Conservation (phyloP, 495 filamentous ascomycete species). For the Lepidopterella palustris region DNA sequence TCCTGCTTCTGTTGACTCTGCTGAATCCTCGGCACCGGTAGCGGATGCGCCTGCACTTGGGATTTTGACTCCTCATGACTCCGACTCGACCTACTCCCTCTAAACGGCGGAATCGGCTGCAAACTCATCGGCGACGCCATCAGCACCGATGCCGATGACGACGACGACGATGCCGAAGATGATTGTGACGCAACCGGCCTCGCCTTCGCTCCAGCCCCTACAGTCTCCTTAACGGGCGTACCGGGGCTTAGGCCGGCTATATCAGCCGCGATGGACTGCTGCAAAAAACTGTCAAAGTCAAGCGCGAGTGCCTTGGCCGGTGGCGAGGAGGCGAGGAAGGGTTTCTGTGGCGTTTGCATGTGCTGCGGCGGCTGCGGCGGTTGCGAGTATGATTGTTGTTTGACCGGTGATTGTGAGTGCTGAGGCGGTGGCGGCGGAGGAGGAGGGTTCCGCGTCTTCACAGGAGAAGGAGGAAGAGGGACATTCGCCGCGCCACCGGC, state of each 20-base stretch:
- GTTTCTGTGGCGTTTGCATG: conserved; percentile 21
- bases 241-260: conserved; percentile 26
- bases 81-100: conserved; percentile 1
- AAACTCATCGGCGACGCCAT: conserved; percentile 17
- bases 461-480: conserved; percentile 54
- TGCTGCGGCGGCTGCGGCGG: conserved; percentile 5
- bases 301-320: conserved; percentile 22
- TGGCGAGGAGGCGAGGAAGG: conserved; percentile 21
- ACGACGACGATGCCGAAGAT: not conserved
- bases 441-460: conserved; percentile 21
- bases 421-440: not conserved
- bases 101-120: conserved; percentile 28
- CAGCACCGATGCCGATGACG: not conserved
- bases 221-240: too few relatives aligned
- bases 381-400: conserved; percentile 41
- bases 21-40: not conserved
- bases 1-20: not conserved
- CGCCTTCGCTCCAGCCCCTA: conserved; percentile 3
- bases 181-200: conserved; percentile 9
- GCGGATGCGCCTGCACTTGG: not conserved
- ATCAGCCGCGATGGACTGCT: conserved; percentile 34
- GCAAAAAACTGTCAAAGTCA: conserved; percentile 36
- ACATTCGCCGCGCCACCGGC: conserved; percentile 45
- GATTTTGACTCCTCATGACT: not conserved
- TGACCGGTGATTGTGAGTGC: conserved; percentile 22